Evolutionary conservation across 805 yeast species (phyloP), one percentile per base, ranked within the genome.

Genomic region (Monosporozyma aquatica): DNA sequence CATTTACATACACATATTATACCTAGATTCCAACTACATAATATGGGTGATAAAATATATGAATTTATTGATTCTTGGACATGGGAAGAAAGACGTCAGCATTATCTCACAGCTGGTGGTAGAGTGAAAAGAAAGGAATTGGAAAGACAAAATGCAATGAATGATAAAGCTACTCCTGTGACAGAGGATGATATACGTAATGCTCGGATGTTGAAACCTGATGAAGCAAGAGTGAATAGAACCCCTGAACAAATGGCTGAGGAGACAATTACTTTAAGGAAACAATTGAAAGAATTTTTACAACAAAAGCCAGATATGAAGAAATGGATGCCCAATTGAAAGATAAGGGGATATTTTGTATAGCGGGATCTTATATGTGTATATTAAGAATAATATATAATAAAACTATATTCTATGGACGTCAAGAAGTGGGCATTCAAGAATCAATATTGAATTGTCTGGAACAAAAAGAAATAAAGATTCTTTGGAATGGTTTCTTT

Each of bases 1-100:
- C 98, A 92, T 62, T 71, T 90, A 23, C 98, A 92, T 61, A 82
- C 95, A 17, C 99, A 92, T 59, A 65, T 92, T 15, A 87, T 92
- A 17, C 99, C 99, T 6, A 71, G 99, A 32, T 78, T 72, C 58
- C 69, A 67, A 40, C 49, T 60, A 10, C 60, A 70, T 37, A 81
- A 78, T 45, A 62, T 76, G 37, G 87, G 87, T 1, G 95, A 86
- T 58, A 79, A 75, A 30, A 72, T 92, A 24, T 87, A 92, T 59
- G 66, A 66, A n/a, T 62, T 69, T 51, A 58, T 92, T 40, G 87
- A 86, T 41, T 81, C 79, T 46, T 69, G 75, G 50, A 76, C 72
- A 39, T 55, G 65, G 60, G 48, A 56, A 45, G 43, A 44, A n/a
- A 58, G 66, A 45, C 58, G 66, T 35, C 47, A 47, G 2, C 44